Evolutionary conservation across 2,329 filamentous ascomycete genomes (phyloP), one percentile per base, ranked within the genome.

Genomic region (Colletotrichum simmondsii): DNA sequence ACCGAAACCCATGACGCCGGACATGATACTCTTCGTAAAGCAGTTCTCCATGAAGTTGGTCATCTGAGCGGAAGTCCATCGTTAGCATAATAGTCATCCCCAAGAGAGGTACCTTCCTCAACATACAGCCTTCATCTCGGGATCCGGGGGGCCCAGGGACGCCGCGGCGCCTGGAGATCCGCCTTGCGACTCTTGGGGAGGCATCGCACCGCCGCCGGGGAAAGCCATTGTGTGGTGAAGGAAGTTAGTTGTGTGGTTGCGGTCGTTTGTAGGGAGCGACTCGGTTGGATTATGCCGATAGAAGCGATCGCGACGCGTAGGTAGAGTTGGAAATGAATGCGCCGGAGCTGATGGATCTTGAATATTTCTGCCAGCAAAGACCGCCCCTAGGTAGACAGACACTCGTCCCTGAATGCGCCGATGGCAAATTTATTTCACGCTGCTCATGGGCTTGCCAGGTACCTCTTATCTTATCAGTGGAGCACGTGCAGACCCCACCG

Each of bases 1-100:
- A 49, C 92, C 97, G 79, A 98, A 98, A 19, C 97, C 97, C 91
- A 97, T 97, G 28, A 93, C 94, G 70, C 96, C 97, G 0, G 95
- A 94, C 84, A 99, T 93, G 77, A 91, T 92, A 22, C 95, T 94
- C 84, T 99, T 99, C 71, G 92, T 92, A 28, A 93, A 91, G 81
- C 97, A 99, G 42, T 94, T 97, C 83, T 98, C 95, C 94, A 98
- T 98, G 56, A 91, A 91, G 28, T 87, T 84, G 88, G 95, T 91
- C 86, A 98, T 93, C 94, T 97, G 11, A 56, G 16, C 58, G 35
- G 60, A 60, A 65, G 32, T 19, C 10, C 32, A 12, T 14, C 8
- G 52, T 74, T 11, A 73, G 56, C 32, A 63, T 42, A 14, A 42
- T 35, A 35, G 16, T 42, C 62, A 4, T 46, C n/a, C 24, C 12